Evolutionary conservation across 1,139 yeast genomes (phyloP), one percentile per base, ranked within the genome.

Genomic region (Yamadazyma spencermartinsiae): DNA sequence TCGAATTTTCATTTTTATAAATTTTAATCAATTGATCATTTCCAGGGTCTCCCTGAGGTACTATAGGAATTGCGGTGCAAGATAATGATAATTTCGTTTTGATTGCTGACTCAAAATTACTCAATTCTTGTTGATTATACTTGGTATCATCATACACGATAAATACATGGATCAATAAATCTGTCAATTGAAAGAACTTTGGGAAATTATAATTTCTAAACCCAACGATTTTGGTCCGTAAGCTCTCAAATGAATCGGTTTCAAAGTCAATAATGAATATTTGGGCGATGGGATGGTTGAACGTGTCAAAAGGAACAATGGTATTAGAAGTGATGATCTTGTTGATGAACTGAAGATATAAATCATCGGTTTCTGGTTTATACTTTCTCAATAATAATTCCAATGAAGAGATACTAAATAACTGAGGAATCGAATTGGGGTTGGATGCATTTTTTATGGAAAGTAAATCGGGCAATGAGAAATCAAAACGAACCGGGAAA

Each of bases 211-310:
- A 56, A 44, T 68, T 66, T 39, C 78, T 59, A 58, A 75, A 74
- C 15, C 64, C 66, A 8, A 67, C 71, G n/a, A 74, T 60, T 41
- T 60, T 42, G 17, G 55, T 49, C 20, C 71, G 50, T 28, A 81
- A 58, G 4, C 66, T 57, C 11, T 76, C 82, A 2, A 80, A 52
- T 1, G 82, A 66, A 44, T 80, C 82, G 10, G 52, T 46, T 10
- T 64, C 65, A 36, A 44, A 61, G 41, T 84, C 73, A 3, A 90
- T 69, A 4, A 85, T 83, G 38, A 89, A 72, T 13, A 90, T 61
- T 37, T 90, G 87, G 1, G 89, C 76, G 1, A 89, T 77, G 0
- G 98, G 98, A 56, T 92, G 98, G 50, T 87, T 84, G 56, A 90
- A 84, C 2, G 92, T 82, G 57, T 92, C 98, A 57, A 87, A 89